Evolutionary conservation across 768 basidiomycete genomes (phyloP).

Genomic region (Tephrocybe sp.): DNA sequence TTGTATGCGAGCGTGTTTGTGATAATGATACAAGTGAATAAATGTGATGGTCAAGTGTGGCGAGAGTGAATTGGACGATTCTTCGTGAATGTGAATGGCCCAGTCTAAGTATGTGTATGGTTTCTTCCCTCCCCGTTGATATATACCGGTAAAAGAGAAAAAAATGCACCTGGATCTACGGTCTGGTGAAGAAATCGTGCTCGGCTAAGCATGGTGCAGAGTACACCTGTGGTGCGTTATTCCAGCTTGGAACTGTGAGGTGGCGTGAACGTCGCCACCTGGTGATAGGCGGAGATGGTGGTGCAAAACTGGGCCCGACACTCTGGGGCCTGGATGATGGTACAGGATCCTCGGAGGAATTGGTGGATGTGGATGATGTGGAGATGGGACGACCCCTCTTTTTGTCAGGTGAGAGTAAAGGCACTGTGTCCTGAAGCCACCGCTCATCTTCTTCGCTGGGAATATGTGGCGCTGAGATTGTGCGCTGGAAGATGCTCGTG

Average conservation of each 20-base stretch:
- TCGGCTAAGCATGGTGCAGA: slow-evolving; percentile 18
- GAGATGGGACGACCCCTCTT: slow-evolving; percentile 7
- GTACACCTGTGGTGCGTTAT: slow-evolving; percentile 13
- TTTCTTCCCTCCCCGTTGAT: slow-evolving; percentile 22
- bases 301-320: slow-evolving; percentile 1
- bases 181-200: slow-evolving; percentile 4
- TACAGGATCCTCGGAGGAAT: not conserved
- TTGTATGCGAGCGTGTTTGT: not conserved
- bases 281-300: slow-evolving; percentile 21
- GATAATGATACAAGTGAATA: not conserved
- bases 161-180: not conserved
- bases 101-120: slow-evolving; percentile 7
- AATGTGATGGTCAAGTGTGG: not conserved
- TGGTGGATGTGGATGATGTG: not conserved
- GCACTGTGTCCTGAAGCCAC: slow-evolving; percentile 67
- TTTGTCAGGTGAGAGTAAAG: slow-evolving; percentile 27
- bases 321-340: slow-evolving; percentile 2
- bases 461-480: slow-evolving; percentile 27
- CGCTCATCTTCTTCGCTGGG: slow-evolving; percentile 53
- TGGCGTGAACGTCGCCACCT: slow-evolving; percentile 15
- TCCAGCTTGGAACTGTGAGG: slow-evolving; percentile 12
- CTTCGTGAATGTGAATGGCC: slow-evolving; percentile 2
- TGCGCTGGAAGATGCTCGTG: slow-evolving; percentile 44
- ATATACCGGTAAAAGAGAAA: slow-evolving; percentile 13
- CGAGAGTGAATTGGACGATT: not conserved